Evolutionary conservation across 495 filamentous ascomycete species (phyloP), one percentile per base, ranked within the genome.

Genomic region (Oidiodendron maius): DNA sequence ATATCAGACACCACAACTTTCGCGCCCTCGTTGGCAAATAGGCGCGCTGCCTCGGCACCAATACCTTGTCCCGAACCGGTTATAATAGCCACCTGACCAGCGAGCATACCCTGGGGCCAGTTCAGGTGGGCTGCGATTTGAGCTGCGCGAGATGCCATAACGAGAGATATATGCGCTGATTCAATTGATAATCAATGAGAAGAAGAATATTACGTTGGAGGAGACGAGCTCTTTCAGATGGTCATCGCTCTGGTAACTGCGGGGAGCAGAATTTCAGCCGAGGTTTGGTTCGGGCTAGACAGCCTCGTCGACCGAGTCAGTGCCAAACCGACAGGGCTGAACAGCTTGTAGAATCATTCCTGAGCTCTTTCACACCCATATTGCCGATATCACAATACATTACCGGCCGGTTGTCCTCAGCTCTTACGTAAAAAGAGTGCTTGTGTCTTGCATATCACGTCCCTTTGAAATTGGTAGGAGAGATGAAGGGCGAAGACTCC

Each of bases 61-160:
- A 94, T 94, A 56, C 89, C 89, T 66, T 95, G 87, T n/a, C 84
- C 89, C 13, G 80, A 78, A 40, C 89, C 89, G 26, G 89, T 95
- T 59, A 94, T 82, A 63, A 95, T 91, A 59, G 87, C 87, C n/a
- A 83, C 78, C 66, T 93, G 86, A 45, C 82, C 81, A 32, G 75
- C 76, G 12, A 93, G 79, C 52, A 93, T 71, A 43, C 88, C 89
- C 57, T 77, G 72, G 12, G 87, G 86, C 71, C 79, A 91, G 70
- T 84, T 88, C 53, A 91, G 78, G 62, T 91, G 87, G 45, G 74
- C 72, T 51, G 82, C 76, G 46, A 91, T 75, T 61, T 91, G 87
- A 44, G 66, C 63, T 50, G 83, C 67, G 51, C 83, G 75, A 61
- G 82, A 69, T 17, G 64, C 58, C 75, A 76, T 78, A 11, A 3